A percentile compares a stretch with the other conserved stretches of the same genome.
These are phyloP conservation scores for Lachnellula suecica DNA, from an alignment of 2,329 filamentous ascomycete genomes.

Conservation along the genomic window DNA sequence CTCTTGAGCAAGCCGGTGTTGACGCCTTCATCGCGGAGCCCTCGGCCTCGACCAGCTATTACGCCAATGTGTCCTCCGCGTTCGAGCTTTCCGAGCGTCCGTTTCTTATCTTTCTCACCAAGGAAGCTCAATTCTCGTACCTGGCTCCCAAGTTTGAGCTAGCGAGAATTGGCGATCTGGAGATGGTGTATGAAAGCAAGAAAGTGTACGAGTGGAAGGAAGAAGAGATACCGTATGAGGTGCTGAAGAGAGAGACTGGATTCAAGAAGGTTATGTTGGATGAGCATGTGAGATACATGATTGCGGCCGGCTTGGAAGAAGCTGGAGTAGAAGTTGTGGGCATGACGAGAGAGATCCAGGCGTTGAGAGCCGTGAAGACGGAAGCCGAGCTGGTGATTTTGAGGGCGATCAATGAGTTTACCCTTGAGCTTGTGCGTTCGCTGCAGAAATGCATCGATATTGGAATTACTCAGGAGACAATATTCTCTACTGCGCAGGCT, in stretches of 20 bases:
- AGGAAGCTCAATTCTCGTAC: constrained; percentile 54
- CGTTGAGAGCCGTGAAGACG: constrained; percentile 57
- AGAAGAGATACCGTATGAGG: constrained; percentile 61
- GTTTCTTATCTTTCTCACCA: constrained; percentile 55
- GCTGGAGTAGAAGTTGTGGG: constrained; percentile 55
- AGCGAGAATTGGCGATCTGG: constrained; percentile 54
- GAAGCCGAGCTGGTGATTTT: constrained; percentile 54
- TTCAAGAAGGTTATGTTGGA: constrained; percentile 53
- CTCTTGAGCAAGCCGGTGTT: constrained; percentile 26
- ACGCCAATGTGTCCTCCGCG: constrained; percentile 57
- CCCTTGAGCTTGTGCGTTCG: constrained; percentile 56
- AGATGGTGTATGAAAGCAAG: constrained; percentile 50
- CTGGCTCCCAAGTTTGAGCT: constrained; percentile 60
- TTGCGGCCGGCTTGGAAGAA: constrained; percentile 52
- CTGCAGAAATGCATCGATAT: constrained; percentile 52
- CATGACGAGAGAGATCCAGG: constrained; percentile 50
- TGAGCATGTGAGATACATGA: constrained; percentile 63
- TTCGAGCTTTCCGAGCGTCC: constrained; percentile 63
- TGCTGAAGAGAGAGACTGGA: constrained; percentile 43
- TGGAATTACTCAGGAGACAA: constrained; percentile 55
- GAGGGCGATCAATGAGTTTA: constrained; percentile 60
- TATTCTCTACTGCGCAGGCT: constrained; percentile 51
- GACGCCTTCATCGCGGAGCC: constrained; percentile 64
- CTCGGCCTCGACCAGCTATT: constrained; percentile 62
- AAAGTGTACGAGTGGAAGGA: constrained; percentile 60